phyloP scores from a whole-genome alignment of 2,329 filamentous ascomycete species.

The Paramyrothecium sp. region DNA sequence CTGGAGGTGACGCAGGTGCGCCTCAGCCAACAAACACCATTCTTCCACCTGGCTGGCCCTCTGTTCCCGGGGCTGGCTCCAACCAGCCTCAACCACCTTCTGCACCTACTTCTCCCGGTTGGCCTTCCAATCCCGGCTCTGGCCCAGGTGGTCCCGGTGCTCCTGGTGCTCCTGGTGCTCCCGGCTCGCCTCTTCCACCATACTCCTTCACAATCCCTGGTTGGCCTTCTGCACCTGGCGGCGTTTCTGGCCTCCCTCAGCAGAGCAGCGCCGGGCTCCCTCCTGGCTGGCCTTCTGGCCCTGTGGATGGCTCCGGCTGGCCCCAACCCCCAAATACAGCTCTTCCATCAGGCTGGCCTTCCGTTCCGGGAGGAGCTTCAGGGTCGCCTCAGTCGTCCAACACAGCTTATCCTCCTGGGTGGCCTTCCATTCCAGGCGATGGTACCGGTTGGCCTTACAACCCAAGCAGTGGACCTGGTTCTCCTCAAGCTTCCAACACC shows the following conservation, averaged over 20 bases:
- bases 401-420: background rate
- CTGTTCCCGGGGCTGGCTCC: background rate
- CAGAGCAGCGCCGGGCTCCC: background rate
- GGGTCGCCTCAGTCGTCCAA: too few species aligned
- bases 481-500: background rate
- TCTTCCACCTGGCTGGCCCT: background rate
- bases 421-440: background rate
- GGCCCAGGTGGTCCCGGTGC: background rate
- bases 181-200: background rate
- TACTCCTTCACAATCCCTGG: background rate
- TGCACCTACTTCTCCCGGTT: background rate
- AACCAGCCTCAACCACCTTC: background rate
- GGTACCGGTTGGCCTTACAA: too few species aligned
- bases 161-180: background rate
- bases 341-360: background rate
- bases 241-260: background rate
- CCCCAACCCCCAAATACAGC: background rate
- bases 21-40: background rate
- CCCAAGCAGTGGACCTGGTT: background rate
- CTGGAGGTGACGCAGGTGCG: background rate
- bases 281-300: background rate
- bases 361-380: background rate
- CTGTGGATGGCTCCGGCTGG: background rate
- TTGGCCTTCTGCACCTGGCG: background rate
- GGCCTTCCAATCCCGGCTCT: background rate